Percentiles rank a stretch among this genome's conserved stretches.
These are phyloP conservation scores for Plenodomus lindquistii DNA, from an alignment of 2,329 filamentous ascomycete genomes.

Conservation along the genomic window DNA sequence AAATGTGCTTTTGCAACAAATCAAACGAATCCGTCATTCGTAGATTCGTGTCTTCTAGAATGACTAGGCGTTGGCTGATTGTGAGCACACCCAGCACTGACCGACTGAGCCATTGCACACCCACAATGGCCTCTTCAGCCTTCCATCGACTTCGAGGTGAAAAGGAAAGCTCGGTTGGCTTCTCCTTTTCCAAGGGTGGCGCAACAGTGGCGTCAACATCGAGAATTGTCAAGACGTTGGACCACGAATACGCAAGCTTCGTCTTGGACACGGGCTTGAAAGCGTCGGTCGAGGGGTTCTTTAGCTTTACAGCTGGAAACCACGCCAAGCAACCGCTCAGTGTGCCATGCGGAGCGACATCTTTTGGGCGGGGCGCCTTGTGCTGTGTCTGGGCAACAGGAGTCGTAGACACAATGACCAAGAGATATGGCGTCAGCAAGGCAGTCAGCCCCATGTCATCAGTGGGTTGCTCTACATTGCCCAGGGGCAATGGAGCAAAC, in stretches of 20 bases:
- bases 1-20: conserved; percentile 87
- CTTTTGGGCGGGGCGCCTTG: conserved; percentile 88
- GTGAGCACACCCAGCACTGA: conserved; percentile 91
- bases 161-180: conserved; percentile 78
- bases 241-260: conserved; percentile 98
- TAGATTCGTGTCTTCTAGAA: conserved; percentile 83
- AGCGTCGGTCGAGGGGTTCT: conserved; percentile 69
- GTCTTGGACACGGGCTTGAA: conserved; percentile 74
- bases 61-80: conserved; percentile 89
- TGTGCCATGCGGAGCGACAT: conserved; percentile 84
- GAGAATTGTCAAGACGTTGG: conserved; percentile 91
- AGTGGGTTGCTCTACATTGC: conserved; percentile 88
- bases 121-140: conserved; percentile 92
- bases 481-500: conserved; percentile 85
- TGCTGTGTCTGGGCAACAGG: conserved; percentile 95
- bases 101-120: conserved; percentile 93
- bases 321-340: conserved; percentile 94
- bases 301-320: conserved; percentile 95
- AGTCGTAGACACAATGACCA: conserved; percentile 97
- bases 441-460: conserved; percentile 90
- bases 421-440: conserved; percentile 90
- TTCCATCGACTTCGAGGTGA: conserved; percentile 85
- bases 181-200: conserved; percentile 69
- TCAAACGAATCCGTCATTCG: conserved; percentile 95
- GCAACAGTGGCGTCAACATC: conserved; percentile 73